phyloP scores from a whole-genome alignment of 805 yeast species.

The Cyberlindnera samutprakarnensis region DNA sequence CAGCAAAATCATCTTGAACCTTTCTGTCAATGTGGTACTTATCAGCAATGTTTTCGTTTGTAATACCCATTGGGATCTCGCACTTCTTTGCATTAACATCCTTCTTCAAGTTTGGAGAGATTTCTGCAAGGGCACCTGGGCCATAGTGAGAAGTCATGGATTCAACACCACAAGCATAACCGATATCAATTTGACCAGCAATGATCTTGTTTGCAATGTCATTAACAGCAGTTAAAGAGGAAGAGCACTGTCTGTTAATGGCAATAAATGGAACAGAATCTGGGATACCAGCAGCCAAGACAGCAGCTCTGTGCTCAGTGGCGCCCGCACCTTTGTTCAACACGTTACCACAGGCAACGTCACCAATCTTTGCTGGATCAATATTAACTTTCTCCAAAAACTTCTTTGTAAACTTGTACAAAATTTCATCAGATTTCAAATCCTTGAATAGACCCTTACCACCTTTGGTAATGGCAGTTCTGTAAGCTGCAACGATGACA shows the following conservation, averaged over 20 bases:
- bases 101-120: conserved; percentile 41
- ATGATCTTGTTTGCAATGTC: conserved; percentile 85
- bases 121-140: conserved; percentile 60
- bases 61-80: conserved; percentile 92
- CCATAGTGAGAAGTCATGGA: conserved; percentile 90
- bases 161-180: conserved; percentile 90
- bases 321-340: conserved; percentile 92
- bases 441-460: conserved; percentile 84
- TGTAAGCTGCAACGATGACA: conserved; percentile 81
- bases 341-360: conserved; percentile 87
- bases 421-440: conserved; percentile 70
- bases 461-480: conserved; percentile 86
- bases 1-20: conserved; percentile 86
- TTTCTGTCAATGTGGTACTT: conserved; percentile 56
- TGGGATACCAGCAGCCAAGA: conserved; percentile 87
- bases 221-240: conserved; percentile 86
- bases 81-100: conserved; percentile 58
- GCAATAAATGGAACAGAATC: conserved; percentile 71
- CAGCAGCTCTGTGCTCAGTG: conserved; percentile 88
- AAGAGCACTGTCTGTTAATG: conserved; percentile 89
- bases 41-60: conserved; percentile 83
- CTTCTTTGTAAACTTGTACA: conserved; percentile 55
- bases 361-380: conserved; percentile 60
- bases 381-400: conserved; percentile 47
- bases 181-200: conserved; percentile 84